phyloP scores from a whole-genome alignment of 73 alveolate genomes.

The Stentor coeruleus region DNA sequence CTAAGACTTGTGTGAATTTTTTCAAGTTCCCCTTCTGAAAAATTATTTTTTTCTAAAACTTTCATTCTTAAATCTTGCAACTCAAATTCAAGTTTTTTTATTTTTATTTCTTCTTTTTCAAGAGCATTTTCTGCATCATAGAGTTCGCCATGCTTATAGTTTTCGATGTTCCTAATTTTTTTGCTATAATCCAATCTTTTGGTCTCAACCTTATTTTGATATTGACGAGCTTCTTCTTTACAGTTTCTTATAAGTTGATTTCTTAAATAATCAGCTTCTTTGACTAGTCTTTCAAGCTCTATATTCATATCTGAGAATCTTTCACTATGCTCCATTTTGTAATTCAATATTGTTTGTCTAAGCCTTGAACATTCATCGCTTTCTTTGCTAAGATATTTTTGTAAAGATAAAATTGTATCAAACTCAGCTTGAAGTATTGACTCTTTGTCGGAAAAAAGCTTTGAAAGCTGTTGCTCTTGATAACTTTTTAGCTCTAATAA shows the following conservation, averaged over 20 bases:
- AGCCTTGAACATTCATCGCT: slow-evolving; percentile 7
- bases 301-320: not conserved
- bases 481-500: not conserved
- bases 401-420: not conserved
- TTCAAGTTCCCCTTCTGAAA: not conserved
- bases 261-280: not conserved
- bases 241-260: not conserved
- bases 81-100: not conserved
- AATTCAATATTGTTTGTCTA: not conserved
- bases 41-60: not conserved
- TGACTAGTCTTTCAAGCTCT: not conserved
- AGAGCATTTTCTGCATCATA: not conserved
- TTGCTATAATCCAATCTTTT: not conserved
- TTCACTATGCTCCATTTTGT: not conserved
- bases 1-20: not conserved
- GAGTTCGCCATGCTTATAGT: not conserved
- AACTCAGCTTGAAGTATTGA: slow-evolving; percentile 15
- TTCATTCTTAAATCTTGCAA: not conserved
- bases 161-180: not conserved
- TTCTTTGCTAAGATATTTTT: not conserved
- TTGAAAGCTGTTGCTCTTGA: not conserved
- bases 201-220: not conserved
- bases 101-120: not conserved
- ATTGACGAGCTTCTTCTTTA: not conserved
- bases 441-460: slow-evolving; percentile 1